Evolutionary conservation across 2,329 filamentous ascomycete genomes (phyloP), one percentile per base, ranked within the genome.

Genomic region (Claviceps sp.): DNA sequence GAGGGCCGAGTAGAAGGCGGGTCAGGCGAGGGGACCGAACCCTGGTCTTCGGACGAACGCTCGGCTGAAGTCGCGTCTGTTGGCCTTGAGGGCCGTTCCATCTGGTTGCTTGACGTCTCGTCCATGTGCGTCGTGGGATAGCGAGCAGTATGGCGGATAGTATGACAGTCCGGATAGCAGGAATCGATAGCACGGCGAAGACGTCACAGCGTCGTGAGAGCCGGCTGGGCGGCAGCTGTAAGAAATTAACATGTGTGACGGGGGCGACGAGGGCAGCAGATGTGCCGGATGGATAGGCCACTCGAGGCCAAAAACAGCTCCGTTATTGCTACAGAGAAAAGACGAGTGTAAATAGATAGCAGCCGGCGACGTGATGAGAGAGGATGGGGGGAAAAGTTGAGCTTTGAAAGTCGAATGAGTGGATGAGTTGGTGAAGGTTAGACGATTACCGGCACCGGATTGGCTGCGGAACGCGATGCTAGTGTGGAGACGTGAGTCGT

Each of bases 181-280:
- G 40, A 14, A 36, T 20, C 14, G 49, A 50, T 42, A 61, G 65
- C 61, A 64, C 63, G 62, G 68, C 68, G 69, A 62, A 67, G 67
- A 71, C 65, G 68, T 70, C 66, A 67, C 69, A 72, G 71, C 72
- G 71, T 73, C 70, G 71, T 70, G 70, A 71, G 67, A 71, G 71
- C 71, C 71, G 72, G 71, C 75, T 71, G 70, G 68, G 70, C 73
- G 70, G 70, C 71, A 68, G 67, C 71, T 73, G 67, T 63, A 66
- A 66, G 68, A 68, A 67, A 71, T 78, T 73, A 78, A 77, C 77
- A 80, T 80, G 72, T 77, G 74, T 73, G 62, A 58, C 70, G 56
- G 56, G 55, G 59, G 58, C 54, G 57, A 57, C 51, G 51, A 49
- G 53, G 52, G 58, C 50, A 38, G 51, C 36, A 42, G 37, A 47